Evolutionary conservation across 2,329 filamentous ascomycete species (phyloP).

Genomic region (Ilyonectria destructans): DNA sequence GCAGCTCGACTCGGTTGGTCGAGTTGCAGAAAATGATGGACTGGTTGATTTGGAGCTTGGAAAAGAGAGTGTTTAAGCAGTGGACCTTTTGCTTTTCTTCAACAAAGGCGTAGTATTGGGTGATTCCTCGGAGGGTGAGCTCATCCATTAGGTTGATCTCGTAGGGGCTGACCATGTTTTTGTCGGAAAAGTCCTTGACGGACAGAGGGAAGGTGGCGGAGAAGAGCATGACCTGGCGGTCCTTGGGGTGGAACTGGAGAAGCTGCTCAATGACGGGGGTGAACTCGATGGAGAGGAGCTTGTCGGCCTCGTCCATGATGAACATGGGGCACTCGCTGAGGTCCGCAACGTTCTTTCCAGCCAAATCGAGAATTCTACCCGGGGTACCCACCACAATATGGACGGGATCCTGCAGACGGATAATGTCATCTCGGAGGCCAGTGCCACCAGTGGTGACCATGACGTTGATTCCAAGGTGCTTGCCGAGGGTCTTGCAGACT

Average conservation of each 20-base stretch:
- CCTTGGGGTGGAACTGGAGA: conserved; percentile 94
- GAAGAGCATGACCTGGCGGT: conserved; percentile 99
- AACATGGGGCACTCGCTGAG: conserved; percentile 97
- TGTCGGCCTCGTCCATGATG: conserved; percentile 99
- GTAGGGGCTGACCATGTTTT: conserved; percentile 96
- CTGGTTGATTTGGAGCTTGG: conserved; percentile 99
- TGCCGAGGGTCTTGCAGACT: conserved; percentile 98
- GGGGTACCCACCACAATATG: conserved; percentile 99
- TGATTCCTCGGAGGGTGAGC: conserved; percentile 96
- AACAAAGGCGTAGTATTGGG: conserved; percentile 99
- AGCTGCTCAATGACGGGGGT: conserved; percentile 98
- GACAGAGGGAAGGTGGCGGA: conserved; percentile 97
- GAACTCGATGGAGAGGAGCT: conserved; percentile 96
- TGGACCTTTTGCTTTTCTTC: conserved; percentile 99
- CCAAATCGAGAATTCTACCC: conserved; percentile 94
- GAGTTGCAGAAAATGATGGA: conserved; percentile 99
- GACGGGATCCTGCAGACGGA: conserved; percentile 93
- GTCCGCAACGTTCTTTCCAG: conserved; percentile 96
- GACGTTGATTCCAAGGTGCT: conserved; percentile 96
- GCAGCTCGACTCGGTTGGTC: conserved; percentile 95
- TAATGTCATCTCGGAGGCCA: conserved; percentile 94
- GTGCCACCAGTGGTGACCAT: conserved; percentile 99
- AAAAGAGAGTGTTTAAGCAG: conserved; percentile 98
- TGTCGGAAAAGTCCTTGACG: conserved; percentile 98
- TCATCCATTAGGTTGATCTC: conserved; percentile 99